Evolutionary conservation across 2,329 filamentous ascomycete genomes (phyloP), one percentile per base, ranked within the genome.

Genomic region (Colletotrichum caudatum): DNA sequence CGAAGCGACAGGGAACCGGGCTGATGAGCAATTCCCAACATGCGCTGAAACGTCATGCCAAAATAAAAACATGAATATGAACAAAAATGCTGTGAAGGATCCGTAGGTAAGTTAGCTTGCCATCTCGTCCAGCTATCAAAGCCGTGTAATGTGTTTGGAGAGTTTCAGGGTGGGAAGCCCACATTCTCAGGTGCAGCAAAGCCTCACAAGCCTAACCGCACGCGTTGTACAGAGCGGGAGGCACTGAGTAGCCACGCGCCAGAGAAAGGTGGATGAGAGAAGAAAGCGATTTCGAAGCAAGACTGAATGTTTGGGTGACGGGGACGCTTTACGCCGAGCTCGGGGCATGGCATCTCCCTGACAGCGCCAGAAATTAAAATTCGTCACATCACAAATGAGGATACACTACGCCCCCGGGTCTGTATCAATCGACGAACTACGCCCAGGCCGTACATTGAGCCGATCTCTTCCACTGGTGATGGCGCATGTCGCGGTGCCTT

Each of bases 111-210:
- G 23, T 53, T 26, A 12, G 48, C 26, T 41, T 37, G 54, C 59
- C 54, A 54, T 56, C n/a, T 65, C 46, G 39, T 23, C 46, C 54
- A 46, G 26, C 58, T 39, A 35, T 23, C 41, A 37, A 58, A 41
- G 26, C 63, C 51, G 33, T 39, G 51, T 16, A 46, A 62, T 23
- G 53, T 37, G 50, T 66, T 71, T 58, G 51, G 51, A 59, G 33
- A 46, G 64, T 51, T 71, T 71, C 69, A 64, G 46, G 53, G 56
- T 35, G 58, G 11, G 57, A 56, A 69, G 59, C 58, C 64, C 64
- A 59, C 69, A 64, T 71, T 69, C 65, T 64, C 65, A 69, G 69
- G 69, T 69, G 59, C 59, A 33, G 56, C 56, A 35, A 69, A 39
- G 53, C 37, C 58, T 67, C n/a, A 26, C 29, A 48, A 59, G 51